Base-by-base conservation (phyloP, 768 basidiomycete species). In the Boletales sp. region DNA sequence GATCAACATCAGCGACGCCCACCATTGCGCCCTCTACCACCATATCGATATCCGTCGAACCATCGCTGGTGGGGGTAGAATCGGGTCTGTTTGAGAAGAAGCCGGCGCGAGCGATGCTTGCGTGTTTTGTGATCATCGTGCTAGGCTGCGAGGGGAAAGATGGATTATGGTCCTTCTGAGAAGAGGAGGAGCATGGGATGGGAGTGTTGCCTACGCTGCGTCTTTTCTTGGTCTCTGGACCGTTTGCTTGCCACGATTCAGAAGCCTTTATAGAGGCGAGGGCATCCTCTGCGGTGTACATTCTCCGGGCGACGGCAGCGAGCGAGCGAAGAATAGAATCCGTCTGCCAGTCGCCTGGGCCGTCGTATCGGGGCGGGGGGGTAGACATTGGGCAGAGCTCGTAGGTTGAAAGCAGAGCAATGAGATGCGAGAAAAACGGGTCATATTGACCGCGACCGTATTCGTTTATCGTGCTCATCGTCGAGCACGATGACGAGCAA, bases 391-490 rank as follows among this genome's bases (percentile, higher is more conserved):
- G 78, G 42, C 79, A 78, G 41, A 78, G 73, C 52, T 83, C 80
- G 59, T 82, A 84, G 11, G 80, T 67, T 15, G 83, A 82, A 28
- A 84, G 69, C 8, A 83, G 65, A 19, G 80, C 75, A 53, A 82
- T 72, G 42, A 84, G 78, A 60, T 84, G 78, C 1, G 75, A 71
- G 39, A 78, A 53, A 56, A 81, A 82, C 11, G 70, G 70, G 55
- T 72, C 70, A 14, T 63, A 52, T 14, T 50, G 53, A 44, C 55
- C 53, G 19, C 49, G 58, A 32, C 25, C 39, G 37, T 56, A 53
- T 40, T 67, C 65, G 47, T 32, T 50, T 41, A 60, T 67, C 57
- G 70, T 53, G 54, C 64, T 67, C 68, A 72, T 73, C 69, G 66
- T 67, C 58, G 60, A 5, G 30, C 38, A 44, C 58, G 61, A 52